These are phyloP conservation scores for Yarrowia sp. DNA, from an alignment of 805 yeast genomes.

Conservation along the genomic window DNA sequence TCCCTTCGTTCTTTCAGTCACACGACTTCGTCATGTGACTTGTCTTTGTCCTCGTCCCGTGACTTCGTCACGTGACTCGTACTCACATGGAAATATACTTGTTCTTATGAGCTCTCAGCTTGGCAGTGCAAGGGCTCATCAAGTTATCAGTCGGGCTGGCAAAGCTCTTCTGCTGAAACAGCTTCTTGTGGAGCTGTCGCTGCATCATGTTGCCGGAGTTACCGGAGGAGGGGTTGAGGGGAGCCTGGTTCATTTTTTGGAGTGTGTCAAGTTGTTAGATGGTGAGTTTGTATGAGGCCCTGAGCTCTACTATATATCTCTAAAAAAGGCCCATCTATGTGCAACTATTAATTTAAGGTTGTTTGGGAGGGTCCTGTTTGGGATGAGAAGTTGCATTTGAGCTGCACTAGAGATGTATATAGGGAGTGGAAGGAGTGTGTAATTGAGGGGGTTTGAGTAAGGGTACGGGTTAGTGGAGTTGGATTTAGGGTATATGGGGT, in stretches of 20 bases:
- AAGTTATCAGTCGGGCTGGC: constrained; percentile 60
- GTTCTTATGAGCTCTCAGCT: constrained; percentile 50
- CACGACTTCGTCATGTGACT: too few species aligned
- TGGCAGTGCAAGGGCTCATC: constrained; percentile 59
- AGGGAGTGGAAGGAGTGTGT: background rate
- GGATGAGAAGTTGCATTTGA: background rate
- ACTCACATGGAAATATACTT: constrained; percentile 43
- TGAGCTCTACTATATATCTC: constrained; percentile 16
- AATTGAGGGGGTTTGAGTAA: background rate
- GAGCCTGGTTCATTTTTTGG: constrained; percentile 19
- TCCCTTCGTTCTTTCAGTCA: too few species aligned
- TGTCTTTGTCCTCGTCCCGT: background rate
- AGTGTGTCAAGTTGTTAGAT: background rate
- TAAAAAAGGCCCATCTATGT: background rate
- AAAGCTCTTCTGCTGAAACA: constrained; percentile 32
- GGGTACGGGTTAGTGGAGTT: background rate
- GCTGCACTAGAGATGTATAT: constrained; percentile 2
- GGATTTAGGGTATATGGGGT: background rate
- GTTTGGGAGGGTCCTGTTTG: background rate
- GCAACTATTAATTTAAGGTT: background rate
- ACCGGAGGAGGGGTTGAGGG: constrained; percentile 22
- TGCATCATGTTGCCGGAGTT: constrained; percentile 25
- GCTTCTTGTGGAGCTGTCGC: constrained; percentile 24
- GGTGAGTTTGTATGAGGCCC: background rate
- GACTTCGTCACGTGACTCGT: background rate